These are phyloP conservation scores for Penicillium salamii DNA, from an alignment of 495 filamentous ascomycete species.

Conservation along the genomic window DNA sequence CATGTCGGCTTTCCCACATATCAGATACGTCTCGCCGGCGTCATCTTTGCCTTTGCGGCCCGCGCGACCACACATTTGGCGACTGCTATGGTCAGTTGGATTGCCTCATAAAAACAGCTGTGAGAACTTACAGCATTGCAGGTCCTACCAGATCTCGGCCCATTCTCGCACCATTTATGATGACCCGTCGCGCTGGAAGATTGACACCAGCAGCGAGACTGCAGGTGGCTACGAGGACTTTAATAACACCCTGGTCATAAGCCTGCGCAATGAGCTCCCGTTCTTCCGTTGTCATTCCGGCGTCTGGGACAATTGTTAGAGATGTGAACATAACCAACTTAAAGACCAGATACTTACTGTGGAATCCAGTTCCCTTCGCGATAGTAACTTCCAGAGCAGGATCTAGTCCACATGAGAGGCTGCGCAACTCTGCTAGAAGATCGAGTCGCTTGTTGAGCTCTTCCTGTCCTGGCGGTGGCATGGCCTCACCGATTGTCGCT, in stretches of 20 bases:
- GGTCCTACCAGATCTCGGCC: conserved; percentile 74
- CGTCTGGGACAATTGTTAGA: conserved; percentile 42
- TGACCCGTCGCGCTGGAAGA: conserved; percentile 70
- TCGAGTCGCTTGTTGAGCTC: conserved; percentile 60
- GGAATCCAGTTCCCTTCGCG: conserved; percentile 68
- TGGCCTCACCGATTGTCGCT: conserved; percentile 57
- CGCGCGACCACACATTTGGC: conserved; percentile 82
- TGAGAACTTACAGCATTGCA: conserved; percentile 60
- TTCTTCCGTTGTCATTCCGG: conserved; percentile 77
- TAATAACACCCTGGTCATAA: conserved; percentile 68
- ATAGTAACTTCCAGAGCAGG: conserved; percentile 63
- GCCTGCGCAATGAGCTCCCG: conserved; percentile 70
- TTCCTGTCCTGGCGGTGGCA: conserved; percentile 48
- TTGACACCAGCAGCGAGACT: conserved; percentile 86
- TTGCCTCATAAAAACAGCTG: not conserved
- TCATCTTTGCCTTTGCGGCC: conserved; percentile 83
- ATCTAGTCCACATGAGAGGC: conserved; percentile 65
- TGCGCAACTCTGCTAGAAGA: conserved; percentile 65
- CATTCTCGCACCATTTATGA: conserved; percentile 76
- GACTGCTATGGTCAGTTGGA: conserved; percentile 37
- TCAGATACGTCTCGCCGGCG: conserved; percentile 76
- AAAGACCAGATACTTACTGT: conserved; percentile 48
- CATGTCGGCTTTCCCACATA: conserved; percentile 68
- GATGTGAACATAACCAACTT: not conserved
- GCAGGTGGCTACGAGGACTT: conserved; percentile 76